Percentiles rank a stretch among this genome's conserved stretches.
phyloP scores from a whole-genome alignment of 2,329 filamentous ascomycete genomes.

The Colletotrichum eleusines region DNA sequence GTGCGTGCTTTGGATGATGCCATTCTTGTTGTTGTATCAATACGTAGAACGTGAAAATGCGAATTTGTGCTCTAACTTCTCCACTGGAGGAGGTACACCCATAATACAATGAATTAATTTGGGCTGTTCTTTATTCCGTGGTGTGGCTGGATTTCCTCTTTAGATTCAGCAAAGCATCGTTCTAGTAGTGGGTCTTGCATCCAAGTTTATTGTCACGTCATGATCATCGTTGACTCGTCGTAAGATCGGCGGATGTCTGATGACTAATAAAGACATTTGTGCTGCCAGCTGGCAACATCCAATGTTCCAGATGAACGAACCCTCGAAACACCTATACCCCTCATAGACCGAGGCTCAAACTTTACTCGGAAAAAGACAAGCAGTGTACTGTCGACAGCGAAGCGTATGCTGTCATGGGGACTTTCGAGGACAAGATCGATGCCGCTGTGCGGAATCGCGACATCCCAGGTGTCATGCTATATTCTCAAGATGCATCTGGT shows the following conservation, averaged over 20 bases:
- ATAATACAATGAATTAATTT: neutral
- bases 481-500: conserved; percentile 37
- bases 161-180: neutral
- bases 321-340: neutral
- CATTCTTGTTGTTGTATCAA: conserved; percentile 11
- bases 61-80: no score
- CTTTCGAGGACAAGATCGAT: conserved; percentile 34
- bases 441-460: conserved; percentile 32
- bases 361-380: neutral
- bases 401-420: conserved; percentile 14
- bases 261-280: conserved; percentile 2
- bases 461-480: conserved; percentile 37
- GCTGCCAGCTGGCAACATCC: neutral
- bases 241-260: neutral
- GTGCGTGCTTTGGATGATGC: no score
- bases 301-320: neutral
- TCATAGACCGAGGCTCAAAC: neutral
- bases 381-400: neutral
- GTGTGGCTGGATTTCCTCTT: neutral
- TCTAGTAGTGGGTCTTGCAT: neutral
- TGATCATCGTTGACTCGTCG: neutral
- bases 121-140: neutral
- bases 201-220: neutral
- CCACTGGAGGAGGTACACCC: conserved; percentile 1
- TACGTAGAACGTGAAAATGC: neutral